Base-by-base conservation (phyloP, 2,329 filamentous ascomycete species). In the Fusarium heterosporum region DNA sequence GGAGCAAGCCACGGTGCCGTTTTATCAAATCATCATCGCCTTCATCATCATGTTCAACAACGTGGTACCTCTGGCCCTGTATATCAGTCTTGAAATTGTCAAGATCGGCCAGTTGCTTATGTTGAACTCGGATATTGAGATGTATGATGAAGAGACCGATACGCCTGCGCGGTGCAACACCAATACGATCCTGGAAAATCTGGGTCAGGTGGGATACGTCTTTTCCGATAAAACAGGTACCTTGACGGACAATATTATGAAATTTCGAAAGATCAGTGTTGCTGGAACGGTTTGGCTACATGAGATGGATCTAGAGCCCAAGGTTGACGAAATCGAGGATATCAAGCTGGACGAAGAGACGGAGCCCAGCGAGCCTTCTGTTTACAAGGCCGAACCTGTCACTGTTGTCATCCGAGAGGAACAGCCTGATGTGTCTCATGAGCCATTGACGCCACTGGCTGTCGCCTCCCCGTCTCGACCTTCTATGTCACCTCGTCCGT, bases 21-120 rank as follows among this genome's bases (percentile, higher is more conserved):
- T 93, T 70, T 87, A 93, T 68, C 89, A 93, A 32, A 93, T 96
- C 61, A 90, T 97, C 67, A 90, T 95, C 28, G 93, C 92, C 0
- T 97, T 93, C 76, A 88, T 97, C 69, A 97, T 98, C 78, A 95
- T 97, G 88, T 97, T 97, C 80, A 98, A 97, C 78, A 98, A 96
- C 38, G 89, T 97, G 79, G 94, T 97, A 60, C 95, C 95, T 0
- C 85, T 98, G 16, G 93, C 93, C 0, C 84, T 98, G 1, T 98
- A 97, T 70, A 92, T 98, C 70, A 96, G 90, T 75, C 83, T 98
- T 77, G 94, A 98, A 68, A 84, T 97, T 59, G 90, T 96, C 77
- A 96, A 96, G 76, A 83, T 96, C 9, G 90, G 85, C 6, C 86
- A 89, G 74, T 90, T 97, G 83, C 83, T 94, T 56, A 86, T 97